A percentile compares a stretch with the other conserved stretches of the same genome.
These are phyloP conservation scores for Acanthamoeba lenticulata DNA, from an alignment of 208 protist genomes.

Conservation along the genomic window DNA sequence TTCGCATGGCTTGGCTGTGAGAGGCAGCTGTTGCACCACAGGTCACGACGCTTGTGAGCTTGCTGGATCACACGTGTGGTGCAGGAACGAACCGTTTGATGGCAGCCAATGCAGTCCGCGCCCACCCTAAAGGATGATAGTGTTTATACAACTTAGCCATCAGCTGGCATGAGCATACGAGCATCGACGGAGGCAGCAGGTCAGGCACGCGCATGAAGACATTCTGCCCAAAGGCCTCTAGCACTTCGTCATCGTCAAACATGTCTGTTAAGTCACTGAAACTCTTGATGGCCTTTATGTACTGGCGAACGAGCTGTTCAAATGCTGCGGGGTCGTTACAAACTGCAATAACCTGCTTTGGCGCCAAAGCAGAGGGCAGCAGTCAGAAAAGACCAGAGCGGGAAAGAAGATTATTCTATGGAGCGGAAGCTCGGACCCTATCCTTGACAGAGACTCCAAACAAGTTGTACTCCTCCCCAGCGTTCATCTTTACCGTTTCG, in stretches of 20 bases:
- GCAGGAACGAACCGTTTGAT: not conserved
- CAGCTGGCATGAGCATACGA: not conserved
- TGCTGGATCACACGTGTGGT: too few relatives aligned
- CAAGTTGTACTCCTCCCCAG: too few relatives aligned
- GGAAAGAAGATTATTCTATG: too few relatives aligned
- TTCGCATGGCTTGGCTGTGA: not conserved
- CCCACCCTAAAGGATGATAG: not conserved
- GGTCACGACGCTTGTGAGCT: too few relatives aligned
- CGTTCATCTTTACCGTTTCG: too few relatives aligned
- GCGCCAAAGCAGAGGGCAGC: too few relatives aligned
- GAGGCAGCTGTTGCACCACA: too few relatives aligned
- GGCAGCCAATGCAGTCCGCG: not conserved
- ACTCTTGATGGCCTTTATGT: not conserved
- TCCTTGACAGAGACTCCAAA: too few relatives aligned
- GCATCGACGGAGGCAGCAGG: not conserved
- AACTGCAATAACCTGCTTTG: too few relatives aligned
- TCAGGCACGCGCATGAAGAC: not conserved
- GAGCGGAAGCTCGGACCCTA: too few relatives aligned
- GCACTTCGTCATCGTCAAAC: not conserved
- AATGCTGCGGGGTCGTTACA: not conserved
- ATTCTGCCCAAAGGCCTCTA: not conserved
- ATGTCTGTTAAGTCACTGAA: not conserved
- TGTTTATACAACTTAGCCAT: not conserved
- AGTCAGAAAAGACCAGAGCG: too few relatives aligned
- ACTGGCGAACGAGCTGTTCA: not conserved